phyloP scores from a whole-genome alignment of 2,329 filamentous ascomycete genomes.

The Cercospora sojina region DNA sequence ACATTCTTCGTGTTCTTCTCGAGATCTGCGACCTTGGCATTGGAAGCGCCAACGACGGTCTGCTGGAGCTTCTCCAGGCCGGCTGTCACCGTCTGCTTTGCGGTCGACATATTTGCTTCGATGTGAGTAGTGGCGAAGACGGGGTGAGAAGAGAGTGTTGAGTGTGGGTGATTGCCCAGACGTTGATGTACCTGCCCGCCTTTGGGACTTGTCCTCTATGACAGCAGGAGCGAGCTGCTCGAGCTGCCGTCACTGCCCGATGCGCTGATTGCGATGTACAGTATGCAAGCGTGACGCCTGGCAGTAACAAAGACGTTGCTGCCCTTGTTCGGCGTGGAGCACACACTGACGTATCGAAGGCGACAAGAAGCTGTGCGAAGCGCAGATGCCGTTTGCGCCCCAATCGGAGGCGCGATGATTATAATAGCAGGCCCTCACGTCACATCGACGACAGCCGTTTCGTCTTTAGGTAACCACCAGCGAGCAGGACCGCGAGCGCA shows the following conservation, averaged over 20 bases:
- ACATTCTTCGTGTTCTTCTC: slow-evolving; percentile 59
- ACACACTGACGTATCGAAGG: slow-evolving; percentile 2
- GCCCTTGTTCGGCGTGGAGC: slow-evolving; percentile 5
- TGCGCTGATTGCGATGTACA: background rate
- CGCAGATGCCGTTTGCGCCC: slow-evolving; percentile 4
- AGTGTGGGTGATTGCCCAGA: background rate
- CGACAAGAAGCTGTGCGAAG: slow-evolving; percentile 7
- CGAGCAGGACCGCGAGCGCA: background rate
- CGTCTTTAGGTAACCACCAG: background rate
- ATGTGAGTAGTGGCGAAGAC: slow-evolving; percentile 1
- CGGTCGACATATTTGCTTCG: slow-evolving; percentile 25
- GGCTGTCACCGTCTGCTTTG: slow-evolving; percentile 22
- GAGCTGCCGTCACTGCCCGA: background rate
- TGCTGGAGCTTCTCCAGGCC: slow-evolving; percentile 34
- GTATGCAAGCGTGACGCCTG: slow-evolving; percentile 13
- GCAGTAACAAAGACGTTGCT: slow-evolving; percentile 4
- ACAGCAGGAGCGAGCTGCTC: slow-evolving; percentile 5
- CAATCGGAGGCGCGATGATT: slow-evolving; percentile 18
- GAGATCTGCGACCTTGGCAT: slow-evolving; percentile 62
- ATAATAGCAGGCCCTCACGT: slow-evolving; percentile 14
- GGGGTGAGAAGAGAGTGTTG: background rate
- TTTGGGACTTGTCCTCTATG: background rate
- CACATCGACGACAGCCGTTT: slow-evolving; percentile 11
- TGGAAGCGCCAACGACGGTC: slow-evolving; percentile 37
- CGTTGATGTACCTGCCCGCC: slow-evolving; percentile 3